Base-by-base conservation (phyloP, 192 early-diverging fungal species). In the Phycomyces nitens region DNA sequence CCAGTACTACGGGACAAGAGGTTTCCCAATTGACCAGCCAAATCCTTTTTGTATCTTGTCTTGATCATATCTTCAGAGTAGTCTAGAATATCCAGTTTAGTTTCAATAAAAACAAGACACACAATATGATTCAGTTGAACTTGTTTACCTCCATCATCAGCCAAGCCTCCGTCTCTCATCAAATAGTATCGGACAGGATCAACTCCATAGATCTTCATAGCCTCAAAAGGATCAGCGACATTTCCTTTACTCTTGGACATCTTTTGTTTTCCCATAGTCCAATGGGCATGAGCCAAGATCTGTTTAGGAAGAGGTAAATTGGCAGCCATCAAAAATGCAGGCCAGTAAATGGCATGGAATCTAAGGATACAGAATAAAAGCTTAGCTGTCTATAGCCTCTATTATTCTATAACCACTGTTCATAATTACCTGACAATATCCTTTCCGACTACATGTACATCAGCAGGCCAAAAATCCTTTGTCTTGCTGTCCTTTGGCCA, bases 291-390 rank as follows among this genome's bases (percentile, higher is more conserved):
- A 1, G 92, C 88, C 22, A 99, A 63, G 62, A 99, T 96, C 24
- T 82, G 80, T 52, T 75, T 70, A 5, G 96, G 95, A 42, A 90
- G 76, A 1, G 85, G 85, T 22, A 97, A 71, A 0, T 75, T 84
- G 3, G 91, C 90, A 0, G 96, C 96, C 82, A 99, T 85, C 43
- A 99, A 73, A 61, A 99, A 92, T 0, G 94, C 94, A 12, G 96
- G 96, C 96, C 96, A 99, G 72, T 92, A 99, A 15, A 99, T 88
- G 1, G 93, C 93, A 69, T 99, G 96, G 75, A 99, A 99, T 60
- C 89, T 86, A 18, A 16, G 3, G 7, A 6, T 53, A 43, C 21
- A 20, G 4, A 56, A 20, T 56, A 39, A 39, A 38, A 40, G 27
- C 7, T 10, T 29, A 7, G 8, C 18, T 51, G 21, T 39, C 8